Evolutionary conservation across 345 rosid species (phyloP).

Genomic region (Eucalyptus urophylla): DNA sequence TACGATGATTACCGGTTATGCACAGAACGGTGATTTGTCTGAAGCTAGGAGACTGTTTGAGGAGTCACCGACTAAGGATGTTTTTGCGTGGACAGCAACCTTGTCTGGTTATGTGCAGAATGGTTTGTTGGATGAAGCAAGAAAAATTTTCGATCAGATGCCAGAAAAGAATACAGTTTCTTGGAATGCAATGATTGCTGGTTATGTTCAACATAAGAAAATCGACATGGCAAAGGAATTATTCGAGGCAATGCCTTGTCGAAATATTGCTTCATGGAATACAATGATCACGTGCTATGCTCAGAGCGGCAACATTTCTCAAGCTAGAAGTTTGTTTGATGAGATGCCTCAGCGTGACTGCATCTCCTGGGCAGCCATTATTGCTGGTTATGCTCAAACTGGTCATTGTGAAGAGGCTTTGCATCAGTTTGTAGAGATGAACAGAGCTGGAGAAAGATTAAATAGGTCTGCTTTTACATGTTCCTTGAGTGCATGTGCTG

Average conservation of each 20-base stretch:
- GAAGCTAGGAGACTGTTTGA: slow-evolving; percentile 3
- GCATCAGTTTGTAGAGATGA: slow-evolving; percentile 1
- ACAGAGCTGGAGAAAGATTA: background rate
- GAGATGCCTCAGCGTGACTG: slow-evolving; percentile 13
- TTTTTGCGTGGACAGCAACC: slow-evolving; percentile 8
- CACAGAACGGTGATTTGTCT: background rate
- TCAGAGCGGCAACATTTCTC: slow-evolving; percentile 3
- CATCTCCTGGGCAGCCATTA: slow-evolving; percentile 18
- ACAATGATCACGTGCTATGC: slow-evolving; percentile 19
- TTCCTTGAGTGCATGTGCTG: slow-evolving; percentile 15
- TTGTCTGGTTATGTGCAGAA: slow-evolving; percentile 7
- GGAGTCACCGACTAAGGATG: slow-evolving; percentile 2
- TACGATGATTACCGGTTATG: slow-evolving; percentile 1
- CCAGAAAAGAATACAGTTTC: slow-evolving; percentile 7
- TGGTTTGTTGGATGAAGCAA: slow-evolving; percentile 4
- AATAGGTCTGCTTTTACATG: slow-evolving; percentile 1
- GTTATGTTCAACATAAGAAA: background rate
- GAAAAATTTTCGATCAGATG: background rate
- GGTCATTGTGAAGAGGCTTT: slow-evolving; percentile 15
- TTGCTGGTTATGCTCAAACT: slow-evolving; percentile 17
- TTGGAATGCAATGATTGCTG: slow-evolving; percentile 9
- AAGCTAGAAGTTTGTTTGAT: slow-evolving; percentile 10
- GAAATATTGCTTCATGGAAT: slow-evolving; percentile 21
- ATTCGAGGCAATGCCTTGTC: slow-evolving; percentile 11
- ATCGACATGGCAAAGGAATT: slow-evolving; percentile 1